Evolutionary conservation across 2,329 filamentous ascomycete genomes (phyloP).

Genomic region (Fusarium gaditjirri): DNA sequence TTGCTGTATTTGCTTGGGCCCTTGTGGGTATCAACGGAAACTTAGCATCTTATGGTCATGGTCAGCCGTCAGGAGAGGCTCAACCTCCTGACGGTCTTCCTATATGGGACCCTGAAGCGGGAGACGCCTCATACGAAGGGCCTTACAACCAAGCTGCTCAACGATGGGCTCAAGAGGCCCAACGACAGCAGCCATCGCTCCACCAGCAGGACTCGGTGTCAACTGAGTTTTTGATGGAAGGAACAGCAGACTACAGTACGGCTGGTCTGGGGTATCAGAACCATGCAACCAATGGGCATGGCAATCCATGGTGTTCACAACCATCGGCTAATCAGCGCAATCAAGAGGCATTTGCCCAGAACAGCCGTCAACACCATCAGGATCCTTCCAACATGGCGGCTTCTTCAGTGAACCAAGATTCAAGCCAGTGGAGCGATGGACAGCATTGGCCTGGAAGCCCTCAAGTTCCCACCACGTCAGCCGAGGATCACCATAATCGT

Average conservation of each 20-base stretch:
- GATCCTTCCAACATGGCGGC: background rate
- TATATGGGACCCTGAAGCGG: constrained; percentile 40
- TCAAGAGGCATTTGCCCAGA: constrained; percentile 25
- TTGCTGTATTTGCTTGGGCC: constrained; percentile 91
- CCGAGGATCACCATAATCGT: constrained; percentile 21
- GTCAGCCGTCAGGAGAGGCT: constrained; percentile 71
- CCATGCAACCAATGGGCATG: constrained; percentile 3
- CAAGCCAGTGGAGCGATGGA: background rate
- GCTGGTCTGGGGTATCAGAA: constrained; percentile 7
- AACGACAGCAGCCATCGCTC: constrained; percentile 5
- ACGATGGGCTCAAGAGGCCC: constrained; percentile 31
- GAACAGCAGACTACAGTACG: background rate
- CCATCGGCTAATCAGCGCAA: constrained; percentile 23
- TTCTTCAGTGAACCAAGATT: background rate
- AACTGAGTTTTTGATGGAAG: constrained; percentile 1
- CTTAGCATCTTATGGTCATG: constrained; percentile 71
- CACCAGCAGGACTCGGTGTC: constrained; percentile 2
- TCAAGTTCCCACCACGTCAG: constrained; percentile 16
- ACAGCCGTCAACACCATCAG: constrained; percentile 7
- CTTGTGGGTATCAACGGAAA: constrained; percentile 83
- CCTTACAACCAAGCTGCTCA: constrained; percentile 42
- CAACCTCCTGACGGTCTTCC: constrained; percentile 58
- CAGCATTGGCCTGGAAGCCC: constrained; percentile 7
- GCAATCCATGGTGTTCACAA: constrained; percentile 21
- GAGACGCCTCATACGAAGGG: constrained; percentile 31